A percentile compares a stretch with the other conserved stretches of the same genome.
Conservation (phyloP, 1,284 basidiomycete species). For the Meripilus lineatus region DNA sequence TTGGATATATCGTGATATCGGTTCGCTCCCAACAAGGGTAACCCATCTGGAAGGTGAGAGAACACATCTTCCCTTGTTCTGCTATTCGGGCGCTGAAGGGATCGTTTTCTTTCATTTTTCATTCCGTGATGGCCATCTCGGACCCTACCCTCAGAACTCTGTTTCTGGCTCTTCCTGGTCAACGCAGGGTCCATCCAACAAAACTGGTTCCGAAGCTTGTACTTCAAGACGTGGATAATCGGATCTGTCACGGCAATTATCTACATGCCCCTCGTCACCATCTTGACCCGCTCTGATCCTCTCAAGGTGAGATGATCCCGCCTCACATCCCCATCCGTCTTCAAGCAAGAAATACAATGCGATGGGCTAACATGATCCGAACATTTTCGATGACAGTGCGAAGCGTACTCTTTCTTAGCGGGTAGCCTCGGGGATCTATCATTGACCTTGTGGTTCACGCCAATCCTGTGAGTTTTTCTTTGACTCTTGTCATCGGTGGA, state of each 20-base stretch:
- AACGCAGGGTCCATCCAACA: constrained; percentile 54
- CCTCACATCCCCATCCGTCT: not conserved
- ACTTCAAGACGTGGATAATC: constrained; percentile 65
- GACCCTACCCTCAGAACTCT: constrained; percentile 49
- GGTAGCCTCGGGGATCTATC: constrained; percentile 64
- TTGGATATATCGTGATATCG: constrained; percentile 1
- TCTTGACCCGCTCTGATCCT: constrained; percentile 52
- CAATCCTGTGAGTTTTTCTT: constrained; percentile 59
- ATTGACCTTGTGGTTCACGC: constrained; percentile 65
- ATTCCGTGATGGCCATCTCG: constrained; percentile 8
- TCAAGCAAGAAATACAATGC: not conserved
- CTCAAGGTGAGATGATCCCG: constrained; percentile 41
- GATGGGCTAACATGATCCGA: not conserved
- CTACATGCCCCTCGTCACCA: constrained; percentile 65
- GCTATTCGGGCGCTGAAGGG: not conserved
- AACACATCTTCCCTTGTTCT: no score
- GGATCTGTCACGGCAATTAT: constrained; percentile 57
- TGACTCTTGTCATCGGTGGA: not conserved
- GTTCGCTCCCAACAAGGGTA: constrained; percentile 39
- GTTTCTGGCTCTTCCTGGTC: constrained; percentile 78
- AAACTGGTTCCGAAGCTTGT: constrained; percentile 71
- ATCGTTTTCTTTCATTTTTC: not conserved
- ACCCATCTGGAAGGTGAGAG: constrained; percentile 73
- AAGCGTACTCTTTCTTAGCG: constrained; percentile 62
- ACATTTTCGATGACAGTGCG: constrained; percentile 41